Evolutionary conservation across 192 early-diverging fungal genomes (phyloP).

Genomic region (Podila horticola): DNA sequence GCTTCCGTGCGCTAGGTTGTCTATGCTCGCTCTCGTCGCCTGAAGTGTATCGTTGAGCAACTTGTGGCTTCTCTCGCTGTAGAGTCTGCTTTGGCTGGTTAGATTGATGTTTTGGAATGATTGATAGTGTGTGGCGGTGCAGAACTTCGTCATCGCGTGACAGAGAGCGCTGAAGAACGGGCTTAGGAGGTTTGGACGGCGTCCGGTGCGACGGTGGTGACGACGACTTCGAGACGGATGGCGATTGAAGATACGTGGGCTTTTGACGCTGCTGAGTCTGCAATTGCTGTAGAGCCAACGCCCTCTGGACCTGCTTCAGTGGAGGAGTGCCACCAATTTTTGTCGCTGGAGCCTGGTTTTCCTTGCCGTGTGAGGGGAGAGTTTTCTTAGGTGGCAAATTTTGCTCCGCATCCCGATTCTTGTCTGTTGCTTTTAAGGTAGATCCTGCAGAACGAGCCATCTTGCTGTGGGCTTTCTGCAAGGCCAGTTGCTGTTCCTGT

Average conservation of each 20-base stretch:
- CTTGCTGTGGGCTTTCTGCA: slow-evolving; percentile 14
- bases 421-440: too few relatives aligned
- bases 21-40: not conserved
- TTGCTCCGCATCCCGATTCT: not conserved
- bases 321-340: not conserved
- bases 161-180: not conserved
- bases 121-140: not conserved
- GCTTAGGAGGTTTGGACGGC: not conserved
- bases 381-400: not conserved
- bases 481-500: slow-evolving; percentile 19
- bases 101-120: not conserved
- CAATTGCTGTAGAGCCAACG: not conserved
- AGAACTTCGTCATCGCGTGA: not conserved
- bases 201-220: not conserved
- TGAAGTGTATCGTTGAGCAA: not conserved
- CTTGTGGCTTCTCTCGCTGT: not conserved
- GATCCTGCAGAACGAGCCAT: not conserved
- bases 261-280: not conserved
- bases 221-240: not conserved
- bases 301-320: not conserved
- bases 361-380: not conserved
- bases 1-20: not conserved
- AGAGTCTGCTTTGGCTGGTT: too few relatives aligned
- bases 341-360: not conserved
- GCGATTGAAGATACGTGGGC: not conserved